phyloP scores from a whole-genome alignment of 176 grass and related monocot species.

The Olyra latifolia region DNA sequence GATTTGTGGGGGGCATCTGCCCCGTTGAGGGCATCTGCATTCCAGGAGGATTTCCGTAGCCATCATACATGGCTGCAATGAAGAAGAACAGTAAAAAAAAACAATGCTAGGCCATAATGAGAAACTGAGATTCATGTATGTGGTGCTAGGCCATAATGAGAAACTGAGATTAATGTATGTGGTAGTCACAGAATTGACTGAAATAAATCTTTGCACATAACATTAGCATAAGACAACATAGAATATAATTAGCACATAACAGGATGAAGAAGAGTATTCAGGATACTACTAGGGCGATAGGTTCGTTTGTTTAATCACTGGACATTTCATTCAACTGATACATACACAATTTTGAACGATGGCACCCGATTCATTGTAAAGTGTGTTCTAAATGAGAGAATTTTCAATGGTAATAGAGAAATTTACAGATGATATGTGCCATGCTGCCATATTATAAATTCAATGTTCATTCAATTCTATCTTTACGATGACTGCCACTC shows the following conservation, averaged over 20 bases:
- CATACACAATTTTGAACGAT: neutral
- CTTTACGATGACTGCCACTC: neutral
- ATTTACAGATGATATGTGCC: neutral
- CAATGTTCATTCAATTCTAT: neutral
- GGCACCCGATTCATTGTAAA: neutral
- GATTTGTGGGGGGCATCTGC: slow-evolving; percentile 36
- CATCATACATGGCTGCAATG: slow-evolving; percentile 75
- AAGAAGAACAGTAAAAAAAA: neutral
- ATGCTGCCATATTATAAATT: neutral
- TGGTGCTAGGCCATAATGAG: neutral
- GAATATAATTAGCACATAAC: neutral
- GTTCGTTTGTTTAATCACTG: neutral
- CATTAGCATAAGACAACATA: neutral
- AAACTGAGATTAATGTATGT: neutral
- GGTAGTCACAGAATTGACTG: neutral
- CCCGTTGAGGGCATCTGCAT: slow-evolving; percentile 39
- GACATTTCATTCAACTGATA: neutral
- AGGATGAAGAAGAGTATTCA: neutral
- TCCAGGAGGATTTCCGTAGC: slow-evolving; percentile 50
- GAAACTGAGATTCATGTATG: neutral
- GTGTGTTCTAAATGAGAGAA: neutral
- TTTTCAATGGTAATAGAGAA: neutral
- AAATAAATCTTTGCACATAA: neutral
- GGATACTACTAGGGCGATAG: neutral
- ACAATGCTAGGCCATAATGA: neutral